A percentile compares a stretch with the other conserved stretches of the same genome.
phyloP scores from a whole-genome alignment of 2,329 filamentous ascomycete genomes.

The Stagonosporopsis rhizophila region DNA sequence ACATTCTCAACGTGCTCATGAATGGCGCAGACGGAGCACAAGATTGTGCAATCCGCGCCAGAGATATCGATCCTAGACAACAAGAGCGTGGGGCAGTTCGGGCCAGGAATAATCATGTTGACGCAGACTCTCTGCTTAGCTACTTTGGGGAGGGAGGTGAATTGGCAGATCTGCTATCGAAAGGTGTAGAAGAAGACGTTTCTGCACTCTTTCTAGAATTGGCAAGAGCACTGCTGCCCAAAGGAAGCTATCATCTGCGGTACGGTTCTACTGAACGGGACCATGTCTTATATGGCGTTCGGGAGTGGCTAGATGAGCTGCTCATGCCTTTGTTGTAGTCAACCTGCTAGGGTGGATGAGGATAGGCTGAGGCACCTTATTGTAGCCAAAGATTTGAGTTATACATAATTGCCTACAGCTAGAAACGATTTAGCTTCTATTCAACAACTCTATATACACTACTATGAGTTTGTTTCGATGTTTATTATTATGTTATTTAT shows the following conservation, averaged over 20 bases:
- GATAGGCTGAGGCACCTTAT: too few species aligned
- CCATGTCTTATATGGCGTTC: slow-evolving; percentile 13
- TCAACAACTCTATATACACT: too few species aligned
- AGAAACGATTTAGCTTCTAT: too few species aligned
- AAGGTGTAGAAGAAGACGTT: slow-evolving; percentile 31
- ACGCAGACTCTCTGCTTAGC: slow-evolving; percentile 51
- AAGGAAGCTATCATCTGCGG: slow-evolving; percentile 24
- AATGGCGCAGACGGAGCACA: slow-evolving; percentile 32
- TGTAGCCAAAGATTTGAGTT: too few species aligned
- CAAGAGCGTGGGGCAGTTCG: slow-evolving; percentile 23
- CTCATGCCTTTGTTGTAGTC: slow-evolving; percentile 34
- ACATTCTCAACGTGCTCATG: slow-evolving; percentile 33
- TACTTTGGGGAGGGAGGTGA: slow-evolving; percentile 39
- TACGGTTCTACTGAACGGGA: slow-evolving; percentile 7
- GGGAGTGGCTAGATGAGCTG: slow-evolving; percentile 31
- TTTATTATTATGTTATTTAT: too few species aligned
- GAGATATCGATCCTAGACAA: slow-evolving; percentile 38
- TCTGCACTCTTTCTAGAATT: slow-evolving; percentile 35
- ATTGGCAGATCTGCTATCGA: slow-evolving; percentile 21
- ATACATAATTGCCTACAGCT: too few species aligned
- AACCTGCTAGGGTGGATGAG: too few species aligned
- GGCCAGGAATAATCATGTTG: slow-evolving; percentile 47
- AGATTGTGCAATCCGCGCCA: slow-evolving; percentile 24
- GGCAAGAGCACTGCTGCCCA: slow-evolving; percentile 19
- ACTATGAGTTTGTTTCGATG: too few species aligned